Evolutionary conservation across 441 rosid genomes (phyloP), one percentile per base, ranked within the genome.

Genomic region (Eutrema salsugineum): DNA sequence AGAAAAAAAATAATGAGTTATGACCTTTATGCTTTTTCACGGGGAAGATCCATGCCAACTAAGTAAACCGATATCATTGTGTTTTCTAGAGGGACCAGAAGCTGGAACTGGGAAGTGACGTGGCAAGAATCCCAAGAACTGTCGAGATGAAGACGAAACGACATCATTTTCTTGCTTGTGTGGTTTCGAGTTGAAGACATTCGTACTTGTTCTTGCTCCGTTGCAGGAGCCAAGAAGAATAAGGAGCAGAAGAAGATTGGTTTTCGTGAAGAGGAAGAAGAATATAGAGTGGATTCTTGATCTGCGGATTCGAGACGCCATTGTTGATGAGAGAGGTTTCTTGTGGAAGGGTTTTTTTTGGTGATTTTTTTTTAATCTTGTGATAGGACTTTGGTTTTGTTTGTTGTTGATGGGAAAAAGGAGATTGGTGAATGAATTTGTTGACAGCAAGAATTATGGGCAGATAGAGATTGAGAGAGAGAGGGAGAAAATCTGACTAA

Each of bases 11-110:
- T 28, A 42, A n/a, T 16, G 44, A 38, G 11, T 35, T 1, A 43
- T 32, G 58, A 77, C 51, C 68, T 64, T 57, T 64, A 19, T 43
- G 35, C 47, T n/a, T 57, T 48, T 6, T 77, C 59, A 71, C 11
- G 77, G 76, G 46, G 69, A 58, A 66, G 77, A 60, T 47, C 71
- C 62, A 15, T 56, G 62, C 46, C 66, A 64, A 46, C 48, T 71
- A 47, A 51, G 85, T 63, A 89, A 81, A 79, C 98, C 98, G 62
- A 93, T 84, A 59, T 80, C 90, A 76, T 93, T 93, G 77, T 93
- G 97, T 82, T 87, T 91, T 81, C 94, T 85, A 27, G 98, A 93
- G 44, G 98, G 98, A 40, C 97, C 97, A 49, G 98, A 93, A 68
- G 87, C 77, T 30, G 92, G 98, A 38, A 91, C 83, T 0, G 94